These are phyloP conservation scores for Mortierella sp. DNA, from an alignment of 371 early-diverging fungal genomes.

Conservation along the genomic window DNA sequence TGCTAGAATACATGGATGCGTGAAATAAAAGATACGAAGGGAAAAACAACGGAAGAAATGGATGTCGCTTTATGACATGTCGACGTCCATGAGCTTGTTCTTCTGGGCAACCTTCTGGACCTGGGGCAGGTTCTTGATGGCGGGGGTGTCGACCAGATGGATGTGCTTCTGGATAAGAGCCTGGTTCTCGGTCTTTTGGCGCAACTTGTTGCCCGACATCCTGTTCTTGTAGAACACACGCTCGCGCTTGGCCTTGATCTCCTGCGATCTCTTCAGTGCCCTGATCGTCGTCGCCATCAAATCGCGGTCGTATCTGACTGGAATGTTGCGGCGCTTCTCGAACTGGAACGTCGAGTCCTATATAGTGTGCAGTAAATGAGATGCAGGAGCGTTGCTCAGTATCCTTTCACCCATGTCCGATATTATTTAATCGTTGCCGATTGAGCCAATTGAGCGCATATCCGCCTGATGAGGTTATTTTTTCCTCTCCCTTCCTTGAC, in stretches of 20 bases:
- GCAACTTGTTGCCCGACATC: slow-evolving; percentile 86
- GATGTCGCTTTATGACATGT: slow-evolving; percentile 64
- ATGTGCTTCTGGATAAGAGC: slow-evolving; percentile 86
- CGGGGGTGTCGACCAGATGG: slow-evolving; percentile 81
- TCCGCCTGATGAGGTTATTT: not conserved
- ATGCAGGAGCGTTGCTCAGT: not conserved
- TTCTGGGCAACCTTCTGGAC: slow-evolving; percentile 70
- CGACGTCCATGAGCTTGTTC: slow-evolving; percentile 71
- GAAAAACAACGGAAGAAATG: not conserved
- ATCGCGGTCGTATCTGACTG: slow-evolving; percentile 96
- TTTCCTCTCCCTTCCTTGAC: not conserved
- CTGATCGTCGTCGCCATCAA: slow-evolving; percentile 94
- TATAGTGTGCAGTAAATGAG: not conserved
- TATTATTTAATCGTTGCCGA: not conserved
- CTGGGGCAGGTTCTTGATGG: slow-evolving; percentile 68
- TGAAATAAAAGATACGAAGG: not conserved
- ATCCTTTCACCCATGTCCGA: not conserved
- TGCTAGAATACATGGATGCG: slow-evolving; percentile 3
- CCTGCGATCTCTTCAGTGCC: slow-evolving; percentile 97
- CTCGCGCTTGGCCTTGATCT: slow-evolving; percentile 93
- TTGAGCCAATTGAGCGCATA: not conserved
- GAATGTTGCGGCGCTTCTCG: slow-evolving; percentile 98
- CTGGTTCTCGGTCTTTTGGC: slow-evolving; percentile 81
- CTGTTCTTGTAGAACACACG: slow-evolving; percentile 90
- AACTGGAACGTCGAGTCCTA: slow-evolving; percentile 97